A percentile compares a stretch with the other conserved stretches of the same genome.
Evolutionary conservation across 1,284 basidiomycete genomes (phyloP).

Genomic region (Gomphus sp.): DNA sequence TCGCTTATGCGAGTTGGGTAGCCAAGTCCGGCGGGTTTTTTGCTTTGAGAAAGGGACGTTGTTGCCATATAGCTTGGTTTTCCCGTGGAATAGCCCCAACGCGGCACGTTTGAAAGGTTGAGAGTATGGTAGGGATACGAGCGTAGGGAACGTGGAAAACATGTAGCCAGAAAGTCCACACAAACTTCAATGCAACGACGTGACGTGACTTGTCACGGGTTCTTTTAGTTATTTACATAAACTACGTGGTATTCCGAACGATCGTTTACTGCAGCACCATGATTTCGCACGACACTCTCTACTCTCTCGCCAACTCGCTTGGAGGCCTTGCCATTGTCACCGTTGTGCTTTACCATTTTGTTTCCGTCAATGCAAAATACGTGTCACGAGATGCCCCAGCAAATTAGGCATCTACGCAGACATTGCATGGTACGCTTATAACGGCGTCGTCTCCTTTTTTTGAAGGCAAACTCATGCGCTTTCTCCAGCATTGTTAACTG

Average conservation of each 20-base stretch:
- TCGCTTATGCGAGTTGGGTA: constrained; percentile 78
- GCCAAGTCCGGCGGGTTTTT: constrained; percentile 87
- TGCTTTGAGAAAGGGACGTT: constrained; percentile 86
- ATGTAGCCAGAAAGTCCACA: constrained; percentile 16
- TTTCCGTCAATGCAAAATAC: constrained; percentile 70
- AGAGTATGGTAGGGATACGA: constrained; percentile 33
- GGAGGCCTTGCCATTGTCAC: constrained; percentile 77
- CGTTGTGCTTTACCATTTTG: constrained; percentile 79
- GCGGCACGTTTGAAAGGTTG: constrained; percentile 68
- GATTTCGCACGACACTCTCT: constrained; percentile 76
- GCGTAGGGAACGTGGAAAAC: constrained; percentile 26
- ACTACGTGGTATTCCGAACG: constrained; percentile 2
- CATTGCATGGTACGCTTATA: neutral
- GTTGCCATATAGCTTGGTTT: constrained; percentile 75
- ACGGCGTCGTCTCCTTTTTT: too few relatives aligned
- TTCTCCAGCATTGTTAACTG: neutral
- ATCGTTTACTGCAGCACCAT: constrained; percentile 24
- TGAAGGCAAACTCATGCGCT: neutral
- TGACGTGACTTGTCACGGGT: neutral
- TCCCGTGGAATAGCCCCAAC: constrained; percentile 72
- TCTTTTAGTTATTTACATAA: neutral
- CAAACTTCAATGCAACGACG: too few relatives aligned
- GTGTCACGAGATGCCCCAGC: constrained; percentile 17
- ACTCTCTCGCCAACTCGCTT: constrained; percentile 75
- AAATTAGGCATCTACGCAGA: neutral